phyloP scores from a whole-genome alignment of 78 protist genomes.

The Polysphondylium violaceum region DNA sequence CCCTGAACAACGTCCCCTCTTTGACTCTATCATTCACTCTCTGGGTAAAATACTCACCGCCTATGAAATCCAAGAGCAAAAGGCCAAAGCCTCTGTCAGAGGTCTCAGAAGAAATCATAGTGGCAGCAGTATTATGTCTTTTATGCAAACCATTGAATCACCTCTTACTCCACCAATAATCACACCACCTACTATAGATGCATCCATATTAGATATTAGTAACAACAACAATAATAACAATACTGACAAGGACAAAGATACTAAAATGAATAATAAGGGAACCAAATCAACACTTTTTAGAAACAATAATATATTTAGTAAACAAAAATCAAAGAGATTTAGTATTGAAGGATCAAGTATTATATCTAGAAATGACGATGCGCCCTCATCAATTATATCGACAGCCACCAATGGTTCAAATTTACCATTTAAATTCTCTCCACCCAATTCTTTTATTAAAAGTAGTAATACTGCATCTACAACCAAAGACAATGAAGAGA shows the following conservation, averaged over 20 bases:
- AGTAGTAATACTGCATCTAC: neutral
- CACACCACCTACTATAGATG: neutral
- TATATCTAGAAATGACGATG: too few relatives aligned
- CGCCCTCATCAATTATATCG: neutral
- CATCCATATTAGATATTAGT: neutral
- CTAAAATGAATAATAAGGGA: neutral
- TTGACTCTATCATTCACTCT: slow-evolving; percentile 47
- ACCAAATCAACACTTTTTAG: neutral
- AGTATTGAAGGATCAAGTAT: slow-evolving; percentile 7
- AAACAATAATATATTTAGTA: neutral
- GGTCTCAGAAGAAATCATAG: slow-evolving; percentile 52
- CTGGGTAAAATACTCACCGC: slow-evolving; percentile 5
- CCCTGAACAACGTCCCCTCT: slow-evolving; percentile 29
- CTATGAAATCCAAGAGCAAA: slow-evolving; percentile 44
- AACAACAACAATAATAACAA: neutral
- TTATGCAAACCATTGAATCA: neutral
- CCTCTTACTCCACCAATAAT: neutral
- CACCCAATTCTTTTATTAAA: slow-evolving; percentile 29
- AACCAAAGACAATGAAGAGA: slow-evolving; percentile 10
- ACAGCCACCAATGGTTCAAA: neutral
- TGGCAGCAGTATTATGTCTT: slow-evolving; percentile 12
- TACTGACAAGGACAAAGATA: neutral
- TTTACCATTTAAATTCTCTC: slow-evolving; percentile 68
- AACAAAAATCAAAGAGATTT: slow-evolving; percentile 41
- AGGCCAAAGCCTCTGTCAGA: slow-evolving; percentile 44